Evolutionary conservation across 2,329 filamentous ascomycete species (phyloP).

Genomic region (Tolypocladium tropicale): DNA sequence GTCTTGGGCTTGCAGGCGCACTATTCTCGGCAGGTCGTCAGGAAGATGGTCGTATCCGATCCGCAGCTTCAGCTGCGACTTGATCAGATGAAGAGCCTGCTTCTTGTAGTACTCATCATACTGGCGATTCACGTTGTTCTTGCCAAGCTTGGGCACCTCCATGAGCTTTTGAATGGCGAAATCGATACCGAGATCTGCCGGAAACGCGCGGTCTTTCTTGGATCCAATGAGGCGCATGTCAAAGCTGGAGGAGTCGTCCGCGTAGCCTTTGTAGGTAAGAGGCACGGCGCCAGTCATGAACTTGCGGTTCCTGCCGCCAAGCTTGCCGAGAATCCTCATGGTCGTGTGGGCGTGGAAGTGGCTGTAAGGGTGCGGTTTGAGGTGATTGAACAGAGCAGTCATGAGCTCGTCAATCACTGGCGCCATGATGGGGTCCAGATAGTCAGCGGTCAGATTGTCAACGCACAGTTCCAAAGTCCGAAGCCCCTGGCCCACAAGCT

Average conservation of each 20-base stretch:
- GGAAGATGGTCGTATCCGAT: conserved; percentile 81
- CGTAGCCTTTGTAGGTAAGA: conserved; percentile 73
- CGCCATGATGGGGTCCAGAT: conserved; percentile 97
- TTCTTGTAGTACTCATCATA: conserved; percentile 81
- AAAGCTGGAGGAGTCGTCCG: conserved; percentile 80
- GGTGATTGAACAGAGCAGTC: conserved; percentile 92
- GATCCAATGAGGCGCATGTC: conserved; percentile 85
- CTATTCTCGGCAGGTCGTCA: conserved; percentile 74
- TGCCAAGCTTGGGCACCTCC: conserved; percentile 59
- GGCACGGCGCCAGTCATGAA: conserved; percentile 85
- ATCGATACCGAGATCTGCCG: conserved; percentile 76
- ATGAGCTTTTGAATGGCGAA: conserved; percentile 79
- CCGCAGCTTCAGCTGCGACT: conserved; percentile 79
- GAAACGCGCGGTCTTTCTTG: conserved; percentile 80
- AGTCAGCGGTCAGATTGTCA: conserved; percentile 95
- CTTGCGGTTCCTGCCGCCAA: conserved; percentile 89
- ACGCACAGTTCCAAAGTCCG: conserved; percentile 93
- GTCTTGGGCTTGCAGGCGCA: conserved; percentile 85
- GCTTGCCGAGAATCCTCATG: conserved; percentile 91
- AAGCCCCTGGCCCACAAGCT: conserved; percentile 88
- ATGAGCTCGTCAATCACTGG: conserved; percentile 98
- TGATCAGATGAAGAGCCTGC: conserved; percentile 81
- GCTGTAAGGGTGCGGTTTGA: conserved; percentile 87
- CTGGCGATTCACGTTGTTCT: conserved; percentile 45
- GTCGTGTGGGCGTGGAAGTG: conserved; percentile 98